phyloP scores from a whole-genome alignment of 176 grass and related monocot species.

The Avena insularis region DNA sequence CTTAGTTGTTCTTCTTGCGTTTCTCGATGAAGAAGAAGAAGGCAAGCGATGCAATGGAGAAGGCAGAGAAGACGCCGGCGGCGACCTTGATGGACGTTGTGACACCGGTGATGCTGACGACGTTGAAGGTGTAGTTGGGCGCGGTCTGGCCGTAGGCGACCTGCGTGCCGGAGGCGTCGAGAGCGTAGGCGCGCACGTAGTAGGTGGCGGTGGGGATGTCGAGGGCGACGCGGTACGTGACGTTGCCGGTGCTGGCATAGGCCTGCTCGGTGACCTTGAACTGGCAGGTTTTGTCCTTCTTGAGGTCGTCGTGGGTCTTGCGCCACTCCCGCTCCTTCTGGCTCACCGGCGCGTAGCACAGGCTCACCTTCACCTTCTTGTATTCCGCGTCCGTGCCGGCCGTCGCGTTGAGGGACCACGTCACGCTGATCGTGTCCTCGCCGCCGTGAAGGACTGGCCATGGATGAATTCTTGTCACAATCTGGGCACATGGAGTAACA shows the following conservation, averaged over 20 bases:
- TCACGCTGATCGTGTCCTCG: too few species aligned
- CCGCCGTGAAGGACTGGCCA: too few species aligned
- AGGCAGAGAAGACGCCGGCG: constrained; percentile 60
- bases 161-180: constrained; percentile 46
- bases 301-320: constrained; percentile 57
- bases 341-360: constrained; percentile 90
- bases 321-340: constrained; percentile 84
- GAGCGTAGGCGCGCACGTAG: constrained; percentile 66
- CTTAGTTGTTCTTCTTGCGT: constrained; percentile 45
- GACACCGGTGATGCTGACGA: constrained; percentile 55
- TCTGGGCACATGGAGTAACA: too few species aligned
- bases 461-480: too few species aligned
- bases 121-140: constrained; percentile 37
- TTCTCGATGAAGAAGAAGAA: constrained; percentile 65
- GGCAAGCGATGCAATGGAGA: constrained; percentile 49
- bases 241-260: constrained; percentile 18
- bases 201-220: constrained; percentile 65
- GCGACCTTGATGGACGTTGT: constrained; percentile 48
- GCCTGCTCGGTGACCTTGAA: constrained; percentile 61
- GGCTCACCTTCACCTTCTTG: constrained; percentile 66
- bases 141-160: constrained; percentile 68
- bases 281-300: constrained; percentile 97
- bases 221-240: constrained; percentile 43
- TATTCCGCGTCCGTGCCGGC: constrained; percentile 42
- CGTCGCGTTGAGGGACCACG: not conserved